These are phyloP conservation scores for Phytophthora brassicae DNA, from an alignment of 352 stramenopile genomes.

Conservation along the genomic window DNA sequence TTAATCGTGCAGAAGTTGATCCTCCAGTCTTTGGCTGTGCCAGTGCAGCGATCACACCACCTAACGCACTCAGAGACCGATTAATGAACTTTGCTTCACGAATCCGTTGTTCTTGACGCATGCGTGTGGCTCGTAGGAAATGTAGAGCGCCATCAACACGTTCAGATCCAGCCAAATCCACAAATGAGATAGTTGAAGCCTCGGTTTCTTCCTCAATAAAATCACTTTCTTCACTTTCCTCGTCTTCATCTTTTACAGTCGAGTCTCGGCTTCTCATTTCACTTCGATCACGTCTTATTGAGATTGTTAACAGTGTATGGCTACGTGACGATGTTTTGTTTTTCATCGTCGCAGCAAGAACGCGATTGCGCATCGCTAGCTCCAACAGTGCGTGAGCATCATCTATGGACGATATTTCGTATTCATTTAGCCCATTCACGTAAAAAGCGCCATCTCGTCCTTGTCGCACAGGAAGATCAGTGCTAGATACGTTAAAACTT, in stretches of 20 bases:
- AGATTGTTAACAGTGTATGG: slow-evolving; percentile 69
- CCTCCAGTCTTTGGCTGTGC: slow-evolving; percentile 29
- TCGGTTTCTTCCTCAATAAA: slow-evolving; percentile 6
- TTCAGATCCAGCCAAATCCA: slow-evolving; percentile 74
- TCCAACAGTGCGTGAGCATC: slow-evolving; percentile 54
- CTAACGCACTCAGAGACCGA: slow-evolving; percentile 62
- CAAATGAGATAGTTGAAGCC: slow-evolving; percentile 58
- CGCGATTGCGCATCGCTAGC: slow-evolving; percentile 47
- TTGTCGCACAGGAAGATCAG: slow-evolving; percentile 55
- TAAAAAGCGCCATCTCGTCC: slow-evolving; percentile 52
- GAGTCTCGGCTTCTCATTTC: slow-evolving; percentile 6
- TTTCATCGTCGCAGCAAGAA: slow-evolving; percentile 54
- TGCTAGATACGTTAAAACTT: not conserved
- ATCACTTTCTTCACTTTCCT: not conserved
- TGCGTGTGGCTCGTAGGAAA: slow-evolving; percentile 52
- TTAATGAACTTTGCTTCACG: slow-evolving; percentile 84
- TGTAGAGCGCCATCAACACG: slow-evolving; percentile 54
- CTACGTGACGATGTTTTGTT: slow-evolving; percentile 77
- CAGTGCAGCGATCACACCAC: slow-evolving; percentile 65
- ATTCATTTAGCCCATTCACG: slow-evolving; percentile 57
- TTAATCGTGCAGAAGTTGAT: slow-evolving; percentile 5
- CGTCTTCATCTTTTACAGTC: slow-evolving; percentile 19
- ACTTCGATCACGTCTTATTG: slow-evolving; percentile 28
- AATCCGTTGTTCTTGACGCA: slow-evolving; percentile 60
- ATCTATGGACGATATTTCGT: slow-evolving; percentile 45